A percentile compares a stretch with the other conserved stretches of the same genome.
Conservation (phyloP, 2,329 filamentous ascomycete species). For the Colletotrichum plurivorum region DNA sequence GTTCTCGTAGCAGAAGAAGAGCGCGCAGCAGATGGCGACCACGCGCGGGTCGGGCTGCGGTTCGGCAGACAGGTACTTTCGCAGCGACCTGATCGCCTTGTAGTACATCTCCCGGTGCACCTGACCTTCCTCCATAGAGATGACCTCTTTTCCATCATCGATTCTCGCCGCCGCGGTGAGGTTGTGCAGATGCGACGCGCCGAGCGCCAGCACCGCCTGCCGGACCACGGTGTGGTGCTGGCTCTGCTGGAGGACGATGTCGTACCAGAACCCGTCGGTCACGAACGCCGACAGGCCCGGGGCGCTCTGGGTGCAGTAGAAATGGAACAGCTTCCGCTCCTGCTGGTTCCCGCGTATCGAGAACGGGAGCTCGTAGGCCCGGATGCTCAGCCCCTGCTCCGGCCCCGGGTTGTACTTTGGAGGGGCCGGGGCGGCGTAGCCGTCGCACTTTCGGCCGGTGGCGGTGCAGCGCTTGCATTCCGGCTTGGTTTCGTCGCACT, state of each 20-base stretch:
- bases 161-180: background rate
- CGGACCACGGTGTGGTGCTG: constrained; percentile 38
- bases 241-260: constrained; percentile 33
- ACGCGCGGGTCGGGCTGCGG: constrained; percentile 1
- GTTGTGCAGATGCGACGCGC: constrained; percentile 31
- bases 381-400: constrained; percentile 6
- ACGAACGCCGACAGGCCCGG: constrained; percentile 37
- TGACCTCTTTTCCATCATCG: background rate
- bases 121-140: background rate
- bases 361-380: constrained; percentile 40
- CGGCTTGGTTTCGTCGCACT: constrained; percentile 1
- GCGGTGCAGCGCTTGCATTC: background rate
- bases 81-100: constrained; percentile 35
- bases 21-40: constrained; percentile 29
- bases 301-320: constrained; percentile 38
- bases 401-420: background rate
- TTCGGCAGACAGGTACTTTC: constrained; percentile 18
- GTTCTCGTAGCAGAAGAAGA: constrained; percentile 41
- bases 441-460: background rate
- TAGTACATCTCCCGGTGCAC: constrained; percentile 18
- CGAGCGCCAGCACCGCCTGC: constrained; percentile 37
- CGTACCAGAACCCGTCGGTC: constrained; percentile 37
- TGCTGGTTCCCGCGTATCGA: constrained; percentile 38
- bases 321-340: constrained; percentile 40
- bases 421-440: background rate